Evolutionary conservation across 768 basidiomycete species (phyloP).

Genomic region (Trametes sanguinea): DNA sequence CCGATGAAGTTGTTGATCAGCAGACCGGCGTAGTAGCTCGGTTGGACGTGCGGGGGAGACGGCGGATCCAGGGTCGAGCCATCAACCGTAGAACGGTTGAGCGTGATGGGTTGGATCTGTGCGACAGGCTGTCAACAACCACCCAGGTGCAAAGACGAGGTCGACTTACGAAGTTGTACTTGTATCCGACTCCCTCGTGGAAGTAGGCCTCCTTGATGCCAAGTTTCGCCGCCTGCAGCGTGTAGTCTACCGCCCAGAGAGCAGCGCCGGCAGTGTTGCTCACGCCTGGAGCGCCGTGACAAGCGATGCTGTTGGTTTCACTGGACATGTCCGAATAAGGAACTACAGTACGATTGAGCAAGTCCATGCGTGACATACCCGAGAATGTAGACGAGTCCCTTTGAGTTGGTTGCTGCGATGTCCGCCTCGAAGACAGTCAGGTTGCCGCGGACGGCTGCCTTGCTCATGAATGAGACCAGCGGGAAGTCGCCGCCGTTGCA

Average conservation of each 20-base stretch:
- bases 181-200: constrained; percentile 71
- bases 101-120: constrained; percentile 63
- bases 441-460: constrained; percentile 54
- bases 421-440: constrained; percentile 53
- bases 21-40: constrained; percentile 66
- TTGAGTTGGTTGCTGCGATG: constrained; percentile 48
- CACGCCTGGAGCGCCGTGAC: constrained; percentile 51
- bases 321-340: constrained; percentile 7
- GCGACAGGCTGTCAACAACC: not conserved
- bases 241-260: constrained; percentile 68
- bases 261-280: constrained; percentile 73
- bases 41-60: constrained; percentile 60
- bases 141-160: too few species aligned
- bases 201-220: constrained; percentile 59
- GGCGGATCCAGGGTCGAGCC: constrained; percentile 52
- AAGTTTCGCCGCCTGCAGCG: constrained; percentile 56
- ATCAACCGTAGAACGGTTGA: constrained; percentile 60
- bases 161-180: constrained; percentile 58
- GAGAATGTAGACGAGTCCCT: constrained; percentile 57
- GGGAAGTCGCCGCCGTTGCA: constrained; percentile 55
- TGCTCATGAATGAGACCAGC: constrained; percentile 68
- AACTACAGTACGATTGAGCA: not conserved
- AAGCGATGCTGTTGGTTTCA: constrained; percentile 40
- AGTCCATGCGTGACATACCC: constrained; percentile 37
- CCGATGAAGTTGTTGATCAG: constrained; percentile 62